Evolutionary conservation across 2,329 filamentous ascomycete species (phyloP).

Genomic region (Rhytidhysteron rufulum): DNA sequence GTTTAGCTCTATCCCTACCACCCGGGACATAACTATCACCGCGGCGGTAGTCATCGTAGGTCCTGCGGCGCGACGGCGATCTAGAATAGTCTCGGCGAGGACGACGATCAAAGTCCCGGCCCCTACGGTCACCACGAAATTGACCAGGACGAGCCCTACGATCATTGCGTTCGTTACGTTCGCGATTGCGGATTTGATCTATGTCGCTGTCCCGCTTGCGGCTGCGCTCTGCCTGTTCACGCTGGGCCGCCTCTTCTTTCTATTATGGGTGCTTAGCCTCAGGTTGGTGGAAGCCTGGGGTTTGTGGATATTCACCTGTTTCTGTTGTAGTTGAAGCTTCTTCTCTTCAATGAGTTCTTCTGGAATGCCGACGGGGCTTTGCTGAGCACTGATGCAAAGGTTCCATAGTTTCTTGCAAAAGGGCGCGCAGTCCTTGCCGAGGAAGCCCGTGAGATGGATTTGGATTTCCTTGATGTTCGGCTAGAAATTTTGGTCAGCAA

Average conservation of each 20-base stretch:
- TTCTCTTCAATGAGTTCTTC: conserved; percentile 95
- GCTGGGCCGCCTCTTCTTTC: no score
- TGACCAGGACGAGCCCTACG: conserved; percentile 18
- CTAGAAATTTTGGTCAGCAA: conserved; percentile 45
- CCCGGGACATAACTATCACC: conserved; percentile 57
- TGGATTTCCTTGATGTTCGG: conserved; percentile 95
- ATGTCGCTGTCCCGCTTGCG: conserved; percentile 66
- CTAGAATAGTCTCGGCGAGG: conserved; percentile 46
- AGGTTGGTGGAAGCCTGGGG: no score
- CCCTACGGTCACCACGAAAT: conserved; percentile 18
- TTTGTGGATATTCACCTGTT: conserved; percentile 71
- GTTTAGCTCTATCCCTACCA: conserved; percentile 34
- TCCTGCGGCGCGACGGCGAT: conserved; percentile 49
- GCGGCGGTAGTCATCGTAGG: conserved; percentile 44
- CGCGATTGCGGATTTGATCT: conserved; percentile 63
- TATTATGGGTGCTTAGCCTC: no score
- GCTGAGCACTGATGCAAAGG: conserved; percentile 83
- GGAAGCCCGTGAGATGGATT: conserved; percentile 89
- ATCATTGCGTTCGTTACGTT: conserved; percentile 50
- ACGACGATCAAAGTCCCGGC: conserved; percentile 46
- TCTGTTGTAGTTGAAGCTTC: conserved; percentile 89
- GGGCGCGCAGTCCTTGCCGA: conserved; percentile 81
- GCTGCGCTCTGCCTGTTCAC: no score
- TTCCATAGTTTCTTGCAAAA: conserved; percentile 97
- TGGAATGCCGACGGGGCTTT: conserved; percentile 83